Evolutionary conservation across 2,329 filamentous ascomycete genomes (phyloP), one percentile per base, ranked within the genome.

Genomic region (Chaetomium sp.): DNA sequence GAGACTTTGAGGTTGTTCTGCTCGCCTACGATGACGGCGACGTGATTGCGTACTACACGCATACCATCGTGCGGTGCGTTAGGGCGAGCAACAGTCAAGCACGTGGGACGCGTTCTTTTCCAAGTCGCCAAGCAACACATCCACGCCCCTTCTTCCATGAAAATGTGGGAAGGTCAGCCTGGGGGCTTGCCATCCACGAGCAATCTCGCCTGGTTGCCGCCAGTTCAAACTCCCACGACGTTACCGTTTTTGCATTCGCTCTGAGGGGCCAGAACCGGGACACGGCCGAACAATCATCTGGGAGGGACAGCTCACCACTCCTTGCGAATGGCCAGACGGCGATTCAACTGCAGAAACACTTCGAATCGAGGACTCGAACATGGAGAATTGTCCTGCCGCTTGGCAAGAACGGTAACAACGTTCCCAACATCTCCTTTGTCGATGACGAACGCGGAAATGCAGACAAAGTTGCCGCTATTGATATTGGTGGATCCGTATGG

Each of bases 131-230:
- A 10, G 27, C 52, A 9, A 36, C 35, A 34, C 43, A 47, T 19
- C 53, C 41, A n/a, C 59, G 62, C 53, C 74, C 74, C 0, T 88
- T 95, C 66, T 88, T 96, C 55, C 81, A 84, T 56, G 81, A 87
- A 40, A 91, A 88, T 66, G 90, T 96, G 2, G 81, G 82, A 1
- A 74, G 72, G 32, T 92, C 89, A 57, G 92, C 91, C 2, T 99
- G 94, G 94, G 94, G 92, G 0, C 71, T 96, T 48, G 87, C 90
- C 6, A 79, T 96, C 9, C 92, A 97, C 68, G 79, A 82, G 59
- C 75, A 85, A 59, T 89, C 89, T n/a, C 84, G 91, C 0, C 75
- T 96, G 59, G 87, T 99, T 59, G 94, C 92, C 0, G 86, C 95
- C 41, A 89, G 88, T 63, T 85, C 88, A 0, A 99, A 99, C 67